Evolutionary conservation across 192 early-diverging fungal genomes (phyloP).

Genomic region (Rhizoclosmatium globosum): DNA sequence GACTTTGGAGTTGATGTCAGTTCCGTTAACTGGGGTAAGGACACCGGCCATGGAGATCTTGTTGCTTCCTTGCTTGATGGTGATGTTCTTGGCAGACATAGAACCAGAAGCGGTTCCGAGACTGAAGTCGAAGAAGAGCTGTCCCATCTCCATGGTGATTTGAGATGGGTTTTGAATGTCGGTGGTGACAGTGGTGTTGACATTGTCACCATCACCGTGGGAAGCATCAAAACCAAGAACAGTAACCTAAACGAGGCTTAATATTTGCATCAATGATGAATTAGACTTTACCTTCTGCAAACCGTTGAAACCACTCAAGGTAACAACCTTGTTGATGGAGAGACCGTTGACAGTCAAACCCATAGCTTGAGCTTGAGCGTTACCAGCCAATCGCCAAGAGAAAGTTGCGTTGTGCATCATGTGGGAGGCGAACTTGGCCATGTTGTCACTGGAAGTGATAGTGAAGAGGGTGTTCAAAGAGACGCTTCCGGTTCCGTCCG

Average conservation of each 20-base stretch:
- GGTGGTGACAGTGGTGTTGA: constrained; percentile 11
- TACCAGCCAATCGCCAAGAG: constrained; percentile 40
- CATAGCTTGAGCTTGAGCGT: constrained; percentile 35
- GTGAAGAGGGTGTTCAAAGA: constrained; percentile 3
- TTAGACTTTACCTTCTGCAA: neutral
- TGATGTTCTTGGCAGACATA: constrained; percentile 11
- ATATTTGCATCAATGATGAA: neutral
- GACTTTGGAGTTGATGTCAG: constrained; percentile 4
- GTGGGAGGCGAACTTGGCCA: constrained; percentile 42
- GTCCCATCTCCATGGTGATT: constrained; percentile 29
- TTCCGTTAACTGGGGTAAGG: neutral
- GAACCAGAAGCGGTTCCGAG: constrained; percentile 1
- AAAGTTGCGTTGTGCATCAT: constrained; percentile 36
- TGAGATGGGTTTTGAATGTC: neutral
- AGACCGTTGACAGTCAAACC: constrained; percentile 41
- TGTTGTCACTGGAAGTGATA: constrained; percentile 1
- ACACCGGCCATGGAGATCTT: constrained; percentile 1
- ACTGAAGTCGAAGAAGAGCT: constrained; percentile 7
- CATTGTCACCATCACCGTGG: neutral
- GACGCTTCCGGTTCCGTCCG: constrained; percentile 1
- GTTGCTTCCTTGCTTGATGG: constrained; percentile 14
- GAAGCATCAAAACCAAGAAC: constrained; percentile 19
- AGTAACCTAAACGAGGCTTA: neutral
- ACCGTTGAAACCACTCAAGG: constrained; percentile 30
- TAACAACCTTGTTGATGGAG: constrained; percentile 21